Evolutionary conservation across 257 asterid genomes (phyloP).

Genomic region (Cruciata laevipes): DNA sequence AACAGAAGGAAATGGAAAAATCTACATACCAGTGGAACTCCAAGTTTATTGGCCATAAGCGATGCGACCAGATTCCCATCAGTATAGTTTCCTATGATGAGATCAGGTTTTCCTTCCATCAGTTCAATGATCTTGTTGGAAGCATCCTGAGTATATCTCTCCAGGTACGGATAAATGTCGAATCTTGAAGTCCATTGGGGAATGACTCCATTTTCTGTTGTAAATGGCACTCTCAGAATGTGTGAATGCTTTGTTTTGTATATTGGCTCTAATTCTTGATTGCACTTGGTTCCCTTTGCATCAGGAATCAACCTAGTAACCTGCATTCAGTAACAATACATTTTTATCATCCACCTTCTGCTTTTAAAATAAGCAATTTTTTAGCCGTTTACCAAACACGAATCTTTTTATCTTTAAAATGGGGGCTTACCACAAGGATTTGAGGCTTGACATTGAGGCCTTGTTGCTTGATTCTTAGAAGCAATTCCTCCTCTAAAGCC

Average conservation of each 20-base stretch:
- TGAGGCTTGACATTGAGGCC: conserved; percentile 83
- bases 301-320: conserved; percentile 85
- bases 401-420: no score
- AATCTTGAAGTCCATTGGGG: conserved; percentile 87
- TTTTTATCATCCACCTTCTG: background rate
- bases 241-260: conserved; percentile 73
- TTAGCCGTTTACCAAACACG: no score
- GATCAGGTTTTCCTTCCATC: conserved; percentile 92
- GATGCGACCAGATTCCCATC: conserved; percentile 96
- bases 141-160: conserved; percentile 78
- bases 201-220: conserved; percentile 64
- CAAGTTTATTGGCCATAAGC: conserved; percentile 90
- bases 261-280: conserved; percentile 66
- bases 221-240: conserved; percentile 84
- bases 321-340: conserved; percentile 26
- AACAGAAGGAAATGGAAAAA: background rate
- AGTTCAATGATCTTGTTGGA: conserved; percentile 50
- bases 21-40: conserved; percentile 58
- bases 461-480: conserved; percentile 71
- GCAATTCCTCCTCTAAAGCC: conserved; percentile 82
- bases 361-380: no score
- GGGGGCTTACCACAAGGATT: conserved; percentile 66
- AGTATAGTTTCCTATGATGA: conserved; percentile 76
- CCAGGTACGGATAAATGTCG: conserved; percentile 83
- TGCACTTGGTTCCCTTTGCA: conserved; percentile 84